These are phyloP conservation scores for Sporopachydermia cereana DNA, from an alignment of 1,139 yeast genomes.

Conservation along the genomic window DNA sequence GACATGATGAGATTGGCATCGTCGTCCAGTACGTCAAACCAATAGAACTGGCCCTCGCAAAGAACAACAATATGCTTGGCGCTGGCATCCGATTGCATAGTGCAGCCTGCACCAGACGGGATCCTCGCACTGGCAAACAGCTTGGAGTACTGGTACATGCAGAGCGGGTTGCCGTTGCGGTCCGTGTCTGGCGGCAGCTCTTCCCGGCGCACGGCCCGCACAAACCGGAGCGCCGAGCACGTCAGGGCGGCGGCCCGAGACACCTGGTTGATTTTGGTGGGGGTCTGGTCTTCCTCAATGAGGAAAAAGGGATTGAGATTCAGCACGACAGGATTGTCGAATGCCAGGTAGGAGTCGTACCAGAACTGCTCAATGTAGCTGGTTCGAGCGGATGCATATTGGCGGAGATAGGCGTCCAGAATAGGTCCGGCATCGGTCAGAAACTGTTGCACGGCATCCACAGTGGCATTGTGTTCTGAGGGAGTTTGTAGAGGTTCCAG, in stretches of 20 bases:
- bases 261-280: conserved; percentile 47
- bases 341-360: conserved; percentile 64
- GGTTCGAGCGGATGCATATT: conserved; percentile 42
- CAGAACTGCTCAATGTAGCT: conserved; percentile 73
- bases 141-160: conserved; percentile 68
- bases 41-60: conserved; percentile 63
- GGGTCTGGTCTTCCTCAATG: conserved; percentile 69
- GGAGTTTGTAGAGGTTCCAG: conserved; percentile 59
- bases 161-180: conserved; percentile 43
- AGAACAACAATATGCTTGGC: conserved; percentile 59
- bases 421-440: conserved; percentile 37
- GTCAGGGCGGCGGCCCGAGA: conserved; percentile 60
- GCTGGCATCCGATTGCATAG: conserved; percentile 52
- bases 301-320: conserved; percentile 66
- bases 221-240: conserved; percentile 52
- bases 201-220: conserved; percentile 51
- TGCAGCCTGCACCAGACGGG: conserved; percentile 58
- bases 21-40: conserved; percentile 54
- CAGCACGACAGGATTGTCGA: conserved; percentile 67
- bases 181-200: conserved; percentile 44
- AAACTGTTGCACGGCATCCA: conserved; percentile 39
- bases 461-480: conserved; percentile 41
- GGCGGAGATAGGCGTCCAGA: conserved; percentile 43
- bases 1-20: conserved; percentile 35
- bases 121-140: conserved; percentile 64